phyloP scores from a whole-genome alignment of 257 asterid species.

The Primulina eburnea region DNA sequence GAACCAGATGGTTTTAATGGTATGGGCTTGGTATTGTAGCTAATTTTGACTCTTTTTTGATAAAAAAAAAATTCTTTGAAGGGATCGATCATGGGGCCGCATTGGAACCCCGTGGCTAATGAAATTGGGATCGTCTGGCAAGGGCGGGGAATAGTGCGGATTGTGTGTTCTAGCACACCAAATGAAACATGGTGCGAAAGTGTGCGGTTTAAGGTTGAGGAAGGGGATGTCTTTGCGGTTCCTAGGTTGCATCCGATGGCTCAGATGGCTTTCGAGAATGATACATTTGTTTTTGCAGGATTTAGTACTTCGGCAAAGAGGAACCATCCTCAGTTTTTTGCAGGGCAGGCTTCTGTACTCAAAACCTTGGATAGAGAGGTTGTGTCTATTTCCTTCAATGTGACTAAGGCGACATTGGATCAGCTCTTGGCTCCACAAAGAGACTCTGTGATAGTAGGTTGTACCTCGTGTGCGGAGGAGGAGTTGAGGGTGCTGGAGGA shows the following conservation, averaged over 20 bases:
- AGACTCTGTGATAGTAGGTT: constrained; percentile 55
- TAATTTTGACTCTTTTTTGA: not conserved
- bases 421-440: constrained; percentile 38
- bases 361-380: constrained; percentile 50
- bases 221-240: constrained; percentile 67
- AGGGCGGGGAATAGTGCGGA: constrained; percentile 69
- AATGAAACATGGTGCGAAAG: constrained; percentile 33
- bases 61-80: constrained; percentile 12
- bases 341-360: constrained; percentile 66
- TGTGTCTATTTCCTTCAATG: constrained; percentile 47
- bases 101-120: constrained; percentile 80
- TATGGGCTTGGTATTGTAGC: not conserved
- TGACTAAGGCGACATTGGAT: constrained; percentile 38
- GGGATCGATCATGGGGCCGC: constrained; percentile 99
- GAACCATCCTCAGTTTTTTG: constrained; percentile 69
- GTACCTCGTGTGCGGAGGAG: constrained; percentile 80
- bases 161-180: constrained; percentile 44
- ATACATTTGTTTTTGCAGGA: constrained; percentile 66
- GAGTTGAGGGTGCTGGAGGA: constrained; percentile 53
- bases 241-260: constrained; percentile 81
- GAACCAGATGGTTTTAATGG: not conserved
- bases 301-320: constrained; percentile 45
- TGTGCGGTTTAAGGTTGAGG: constrained; percentile 49
- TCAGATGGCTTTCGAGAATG: constrained; percentile 77
- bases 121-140: constrained; percentile 57